Evolutionary conservation across 495 filamentous ascomycete genomes (phyloP), one percentile per base, ranked within the genome.

Genomic region (Daldinia caldariorum): DNA sequence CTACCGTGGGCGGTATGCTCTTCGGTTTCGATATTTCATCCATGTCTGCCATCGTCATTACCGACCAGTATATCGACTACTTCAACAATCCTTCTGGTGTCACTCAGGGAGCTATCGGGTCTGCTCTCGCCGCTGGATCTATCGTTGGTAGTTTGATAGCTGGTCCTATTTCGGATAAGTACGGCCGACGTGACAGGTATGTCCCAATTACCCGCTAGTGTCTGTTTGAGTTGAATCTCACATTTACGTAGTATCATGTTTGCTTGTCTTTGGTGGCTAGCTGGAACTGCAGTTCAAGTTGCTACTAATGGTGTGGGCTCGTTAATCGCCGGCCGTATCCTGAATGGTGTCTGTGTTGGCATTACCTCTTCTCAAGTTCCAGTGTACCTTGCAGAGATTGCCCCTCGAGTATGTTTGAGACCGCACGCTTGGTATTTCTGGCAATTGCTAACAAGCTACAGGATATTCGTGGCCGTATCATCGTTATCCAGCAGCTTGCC

Each of bases 351-450:
- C 43, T 86, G 86, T 47, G 90, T 93, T 58, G 90, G 90, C 63
- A 88, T 93, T 66, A 92, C 90, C 1, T 91, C 89, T 1, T 90
- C 90, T 1, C 90, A 92, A 70, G 91, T 92, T 0, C 90, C 89
- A n/a, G 91, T 93, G n/a, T 94, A 93, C 77, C 84, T 92, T 3
- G 90, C 90, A 45, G 90, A 94, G 74, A 86, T 92, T 39, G 86
- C 90, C 5, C 87, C 87, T 55, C 86, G 88, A 22, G 85, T 88
- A 39, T 89, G 89, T 77, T 77, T 83, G 86, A 26, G 18, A 26
- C 22, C 22, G 35, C 16, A 16, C 35, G 4, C 14, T 18, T 6
- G 6, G 22, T 32, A 49, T 13, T 10, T 2, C 12, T 2, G 10
- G 7, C 1, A 37, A 22, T 41, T 8, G 2, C 37, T 60, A 65